Percentiles rank a stretch among this genome's conserved stretches.
Conservation (phyloP, 1,284 basidiomycete species). For the Boletus smithii region DNA sequence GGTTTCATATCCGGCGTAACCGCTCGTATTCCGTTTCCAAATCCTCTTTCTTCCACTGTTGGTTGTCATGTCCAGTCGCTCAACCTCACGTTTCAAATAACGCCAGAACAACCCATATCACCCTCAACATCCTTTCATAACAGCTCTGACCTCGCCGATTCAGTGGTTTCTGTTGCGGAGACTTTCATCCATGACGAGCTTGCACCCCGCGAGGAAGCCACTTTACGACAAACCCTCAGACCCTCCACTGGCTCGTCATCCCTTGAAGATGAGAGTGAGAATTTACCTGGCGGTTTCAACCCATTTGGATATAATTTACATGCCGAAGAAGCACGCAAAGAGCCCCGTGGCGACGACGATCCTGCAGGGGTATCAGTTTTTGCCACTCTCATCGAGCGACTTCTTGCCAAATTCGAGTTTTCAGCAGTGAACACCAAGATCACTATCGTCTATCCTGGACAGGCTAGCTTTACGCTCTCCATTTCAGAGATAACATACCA, state of each 20-base stretch:
- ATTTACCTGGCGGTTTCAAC: constrained; percentile 65
- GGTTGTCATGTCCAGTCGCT: constrained; percentile 64
- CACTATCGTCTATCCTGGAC: constrained; percentile 59
- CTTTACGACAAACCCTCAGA: constrained; percentile 69
- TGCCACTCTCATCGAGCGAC: constrained; percentile 77
- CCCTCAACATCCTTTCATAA: constrained; percentile 14
- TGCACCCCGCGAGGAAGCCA: constrained; percentile 64
- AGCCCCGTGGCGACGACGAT: constrained; percentile 46
- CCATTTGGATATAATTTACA: constrained; percentile 43
- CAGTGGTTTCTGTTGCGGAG: constrained; percentile 77
- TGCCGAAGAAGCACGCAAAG: constrained; percentile 33
- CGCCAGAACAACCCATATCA: constrained; percentile 29
- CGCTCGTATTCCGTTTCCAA: constrained; percentile 73
- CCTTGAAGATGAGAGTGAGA: constrained; percentile 36
- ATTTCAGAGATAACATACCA: constrained; percentile 59
- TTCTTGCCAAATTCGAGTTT: constrained; percentile 81
- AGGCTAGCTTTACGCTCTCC: constrained; percentile 57
- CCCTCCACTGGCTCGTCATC: constrained; percentile 36
- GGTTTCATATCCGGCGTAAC: constrained; percentile 74
- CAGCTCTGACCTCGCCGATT: constrained; percentile 59
- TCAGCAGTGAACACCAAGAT: constrained; percentile 67
- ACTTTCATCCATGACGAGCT: constrained; percentile 84
- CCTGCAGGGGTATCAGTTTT: constrained; percentile 79
- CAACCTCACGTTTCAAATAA: constrained; percentile 57
- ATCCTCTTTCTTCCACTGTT: constrained; percentile 68